Base-by-base conservation (phyloP, 345 rosid species). In the Clarkia xantiana region DNA sequence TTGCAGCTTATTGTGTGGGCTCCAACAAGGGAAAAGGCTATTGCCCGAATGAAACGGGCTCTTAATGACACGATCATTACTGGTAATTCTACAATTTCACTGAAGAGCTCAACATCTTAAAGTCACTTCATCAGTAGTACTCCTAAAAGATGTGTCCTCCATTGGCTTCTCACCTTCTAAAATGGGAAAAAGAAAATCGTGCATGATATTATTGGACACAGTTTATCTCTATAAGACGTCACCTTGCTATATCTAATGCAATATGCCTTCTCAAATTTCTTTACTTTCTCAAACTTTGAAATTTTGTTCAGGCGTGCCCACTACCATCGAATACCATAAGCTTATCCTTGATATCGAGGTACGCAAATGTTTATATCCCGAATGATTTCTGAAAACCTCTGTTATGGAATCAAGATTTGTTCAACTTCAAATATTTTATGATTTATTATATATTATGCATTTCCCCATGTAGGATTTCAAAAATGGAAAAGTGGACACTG, bases 21-120 rank as follows among this genome's bases (percentile, higher is more conserved):
- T 56, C 96, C 98, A 65, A 86, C 98, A 0, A 76, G 98, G 70
- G 98, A 91, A 63, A 91, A 76, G 69, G 98, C 98, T 49, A 86
- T 86, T 45, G 94, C 83, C 42, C 86, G 96, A 54, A 91, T 91
- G 98, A 91, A 91, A 54, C 86, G 96, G 71, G 98, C 98, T 59
- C 93, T 91, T 25, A 49, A 81, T 59, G 98, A 91, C 77, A 91
- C 98, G 49, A 67, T 83, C 18, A 91, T 91, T 50, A 83, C 82
- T 52, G 97, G 97, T 79, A 76, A 18, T 41, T 34, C 1, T 18
- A 38, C 41, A 3, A 17, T 19, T 39, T 54, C 12, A 11, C 18
- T 41, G 18, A 25, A 40, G 43, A 40, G 11, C 40, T 47, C 38
- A 14, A 10, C 36, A 18, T 16, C 40, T 22, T 48, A 9, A 22